Conservation (phyloP, 2,329 filamentous ascomycete genomes). For the Neopestalotiopsis rosae region DNA sequence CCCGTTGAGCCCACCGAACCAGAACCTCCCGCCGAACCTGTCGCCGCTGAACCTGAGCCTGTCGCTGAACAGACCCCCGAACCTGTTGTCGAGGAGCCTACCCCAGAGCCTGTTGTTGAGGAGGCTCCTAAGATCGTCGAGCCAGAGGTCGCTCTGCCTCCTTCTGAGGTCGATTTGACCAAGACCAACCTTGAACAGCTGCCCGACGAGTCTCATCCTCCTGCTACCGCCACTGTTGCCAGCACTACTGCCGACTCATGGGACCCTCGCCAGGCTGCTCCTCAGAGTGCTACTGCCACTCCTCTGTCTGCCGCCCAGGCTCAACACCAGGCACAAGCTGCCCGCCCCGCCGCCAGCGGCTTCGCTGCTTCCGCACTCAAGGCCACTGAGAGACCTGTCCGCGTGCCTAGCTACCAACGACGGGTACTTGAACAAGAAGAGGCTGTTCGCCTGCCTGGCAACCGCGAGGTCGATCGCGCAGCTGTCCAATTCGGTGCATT, state of each 20-base stretch:
- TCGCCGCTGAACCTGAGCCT: conserved; percentile 42
- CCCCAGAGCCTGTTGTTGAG: conserved; percentile 31
- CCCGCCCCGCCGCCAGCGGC: conserved; percentile 70
- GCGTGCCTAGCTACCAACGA: conserved; percentile 82
- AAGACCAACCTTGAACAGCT: conserved; percentile 92
- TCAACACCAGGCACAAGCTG: conserved; percentile 54
- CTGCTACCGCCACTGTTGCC: conserved; percentile 80
- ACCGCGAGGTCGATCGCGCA: conserved; percentile 90
- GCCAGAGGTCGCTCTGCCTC: conserved; percentile 63
- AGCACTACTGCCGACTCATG: conserved; percentile 89
- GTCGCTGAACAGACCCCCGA: conserved; percentile 42
- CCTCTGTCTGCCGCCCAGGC: conserved; percentile 69
- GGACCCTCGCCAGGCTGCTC: conserved; percentile 69
- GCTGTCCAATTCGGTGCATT: conserved; percentile 97
- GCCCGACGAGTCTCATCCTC: conserved; percentile 78
- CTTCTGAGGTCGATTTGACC: conserved; percentile 83
- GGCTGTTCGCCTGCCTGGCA: conserved; percentile 96
- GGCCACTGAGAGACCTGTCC: conserved; percentile 68
- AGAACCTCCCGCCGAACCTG: conserved; percentile 48
- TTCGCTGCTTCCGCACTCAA: conserved; percentile 85
- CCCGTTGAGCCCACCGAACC: conserved; percentile 53
- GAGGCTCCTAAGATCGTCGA: conserved; percentile 48
- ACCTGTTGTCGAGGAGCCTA: conserved; percentile 32
- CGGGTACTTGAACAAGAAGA: conserved; percentile 94
- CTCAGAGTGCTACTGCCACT: conserved; percentile 63